Evolutionary conservation across 176 grass and related monocot species (phyloP).

Genomic region (Elymus sibiricus): DNA sequence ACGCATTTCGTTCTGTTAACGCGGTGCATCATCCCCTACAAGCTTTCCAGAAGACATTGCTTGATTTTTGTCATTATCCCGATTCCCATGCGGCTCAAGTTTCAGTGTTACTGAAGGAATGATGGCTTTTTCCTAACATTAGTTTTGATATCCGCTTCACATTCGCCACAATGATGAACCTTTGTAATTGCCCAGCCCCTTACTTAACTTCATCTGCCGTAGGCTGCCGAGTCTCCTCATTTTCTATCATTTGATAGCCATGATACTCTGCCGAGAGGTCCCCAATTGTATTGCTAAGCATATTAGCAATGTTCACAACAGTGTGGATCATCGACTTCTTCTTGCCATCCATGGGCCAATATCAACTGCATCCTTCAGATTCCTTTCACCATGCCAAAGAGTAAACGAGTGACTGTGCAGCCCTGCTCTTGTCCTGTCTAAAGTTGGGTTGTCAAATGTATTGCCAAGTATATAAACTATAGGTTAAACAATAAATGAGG

Average conservation of each 20-base stretch:
- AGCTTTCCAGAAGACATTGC: background rate
- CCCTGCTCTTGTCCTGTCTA: background rate
- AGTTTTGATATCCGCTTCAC: background rate
- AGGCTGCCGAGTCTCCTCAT: background rate
- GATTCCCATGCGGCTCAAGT: background rate
- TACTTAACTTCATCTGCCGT: background rate
- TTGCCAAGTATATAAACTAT: background rate
- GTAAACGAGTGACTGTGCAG: background rate
- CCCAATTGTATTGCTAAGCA: background rate
- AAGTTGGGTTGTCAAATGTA: background rate
- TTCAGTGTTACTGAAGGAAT: background rate
- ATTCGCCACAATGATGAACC: background rate
- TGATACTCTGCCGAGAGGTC: background rate
- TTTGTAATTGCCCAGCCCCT: background rate
- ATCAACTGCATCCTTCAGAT: background rate
- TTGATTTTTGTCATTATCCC: background rate
- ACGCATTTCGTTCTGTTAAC: background rate
- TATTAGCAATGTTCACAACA: background rate
- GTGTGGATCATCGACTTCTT: background rate
- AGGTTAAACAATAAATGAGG: background rate
- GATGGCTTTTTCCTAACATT: background rate
- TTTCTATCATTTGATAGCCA: background rate
- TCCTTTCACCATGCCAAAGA: background rate
- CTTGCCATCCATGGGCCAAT: background rate
- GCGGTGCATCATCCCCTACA: background rate